Base-by-base conservation (phyloP, 169 alveolate species). In the Babesia bigemina region DNA sequence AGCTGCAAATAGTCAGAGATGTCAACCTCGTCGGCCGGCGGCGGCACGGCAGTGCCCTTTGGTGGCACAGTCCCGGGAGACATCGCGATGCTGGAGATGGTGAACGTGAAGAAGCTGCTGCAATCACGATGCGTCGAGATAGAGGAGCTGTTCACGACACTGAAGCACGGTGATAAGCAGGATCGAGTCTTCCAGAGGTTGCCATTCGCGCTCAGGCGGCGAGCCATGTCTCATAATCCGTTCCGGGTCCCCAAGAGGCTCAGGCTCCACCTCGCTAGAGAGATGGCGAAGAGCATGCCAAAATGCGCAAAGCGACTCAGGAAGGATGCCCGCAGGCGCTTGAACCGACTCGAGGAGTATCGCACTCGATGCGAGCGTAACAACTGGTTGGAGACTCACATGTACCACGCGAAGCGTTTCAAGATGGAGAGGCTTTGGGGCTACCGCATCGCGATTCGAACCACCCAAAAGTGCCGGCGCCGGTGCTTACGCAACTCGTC, bases 141-240 rank as follows among this genome's bases (percentile, higher is more conserved):
- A 28, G 79, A 73, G 60, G 89, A 82, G 58, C 42, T 82, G 70
- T 59, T 82, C 44, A 33, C 36, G 16, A 12, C 71, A 13, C 60
- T 82, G 26, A 73, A 63, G 47, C 72, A 49, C 19, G 56, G 63
- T 21, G 75, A 73, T 9, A 82, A 73, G 26, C 86, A 82, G 53
- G 88, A 93, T 56, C 75, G 94, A 59, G 87, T 93, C 39, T 94
- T 94, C 74, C 95, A 96, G 79, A 69, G 90, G 67, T 84, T 96
- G 6, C 98, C 96, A 21, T 88, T 92, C 53, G 95, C 87, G 53
- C 75, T 94, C 85, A 81, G 98, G 63, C 84, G 99, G 63, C 81
- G 99, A 50, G 97, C 98, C 47, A 96, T 96, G 98, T 96, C 99
- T 17, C 97, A 93, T 87, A 96, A 95, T 69, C 94, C 96, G 26